Evolutionary conservation across 352 stramenopile genomes (phyloP).

Genomic region (Stramenopiles sp.): DNA sequence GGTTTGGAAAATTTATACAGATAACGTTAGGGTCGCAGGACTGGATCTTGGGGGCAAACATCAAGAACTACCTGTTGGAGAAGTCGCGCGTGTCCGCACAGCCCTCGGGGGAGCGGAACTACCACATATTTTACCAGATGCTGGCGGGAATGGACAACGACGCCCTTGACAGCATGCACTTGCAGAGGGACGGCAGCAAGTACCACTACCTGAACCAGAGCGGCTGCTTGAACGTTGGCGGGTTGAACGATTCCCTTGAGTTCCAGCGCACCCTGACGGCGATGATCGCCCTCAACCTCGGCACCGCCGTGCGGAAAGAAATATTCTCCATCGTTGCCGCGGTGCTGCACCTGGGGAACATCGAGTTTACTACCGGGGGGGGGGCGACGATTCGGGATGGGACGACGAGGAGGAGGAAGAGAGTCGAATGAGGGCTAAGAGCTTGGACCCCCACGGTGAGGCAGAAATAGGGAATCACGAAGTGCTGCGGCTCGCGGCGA

Average conservation of each 20-base stretch:
- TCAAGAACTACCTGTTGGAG: slow-evolving; percentile 67
- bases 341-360: slow-evolving; percentile 89
- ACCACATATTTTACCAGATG: slow-evolving; percentile 81
- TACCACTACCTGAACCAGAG: slow-evolving; percentile 80
- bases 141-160: slow-evolving; percentile 34
- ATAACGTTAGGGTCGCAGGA: slow-evolving; percentile 73
- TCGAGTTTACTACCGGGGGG: slow-evolving; percentile 69
- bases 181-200: slow-evolving; percentile 38
- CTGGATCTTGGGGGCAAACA: slow-evolving; percentile 56
- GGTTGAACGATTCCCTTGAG: slow-evolving; percentile 62
- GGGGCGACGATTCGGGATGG: slow-evolving; percentile 21
- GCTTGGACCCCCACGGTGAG: slow-evolving; percentile 13
- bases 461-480: slow-evolving; percentile 39
- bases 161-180: neutral
- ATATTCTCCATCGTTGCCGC: slow-evolving; percentile 86
- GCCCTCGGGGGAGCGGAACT: slow-evolving; percentile 59
- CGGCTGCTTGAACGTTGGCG: slow-evolving; percentile 66
- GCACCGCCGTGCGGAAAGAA: slow-evolving; percentile 58
- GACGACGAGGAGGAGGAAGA: slow-evolving; percentile 50
- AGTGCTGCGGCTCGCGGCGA: slow-evolving; percentile 33
- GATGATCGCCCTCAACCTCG: slow-evolving; percentile 70
- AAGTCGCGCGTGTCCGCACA: slow-evolving; percentile 69
- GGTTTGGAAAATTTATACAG: slow-evolving; percentile 85
- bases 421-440: too few relatives aligned
- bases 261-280: slow-evolving; percentile 72